Base-by-base conservation (phyloP, 1,139 yeast species). In the Saccharomyces hybrid region DNA sequence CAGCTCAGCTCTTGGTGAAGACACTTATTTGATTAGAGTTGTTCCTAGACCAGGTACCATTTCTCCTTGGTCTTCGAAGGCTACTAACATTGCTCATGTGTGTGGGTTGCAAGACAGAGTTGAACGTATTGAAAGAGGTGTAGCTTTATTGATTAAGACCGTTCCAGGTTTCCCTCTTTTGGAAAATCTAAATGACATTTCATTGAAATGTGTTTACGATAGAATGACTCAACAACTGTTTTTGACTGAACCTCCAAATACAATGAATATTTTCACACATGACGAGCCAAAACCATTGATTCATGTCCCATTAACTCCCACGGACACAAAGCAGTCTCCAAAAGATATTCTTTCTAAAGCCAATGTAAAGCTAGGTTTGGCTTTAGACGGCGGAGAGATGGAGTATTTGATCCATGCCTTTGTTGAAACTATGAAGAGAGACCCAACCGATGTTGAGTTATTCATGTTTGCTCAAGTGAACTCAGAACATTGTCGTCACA, bases 391-490 rank as follows among this genome's bases (percentile, higher is more conserved):
- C 58, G 96, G 96, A 56, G 99, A 95, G 75, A 88, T 93, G 63
- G 89, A 87, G 51, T 95, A 95, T 72, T 80, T 95, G 68, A 79
- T 82, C 59, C 78, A 83, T 53, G 95, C 97, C 1, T 95, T 93
- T 75, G 80, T 78, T 54, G 75, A 82, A 44, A 78, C 78, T 46
- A 80, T 93, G 61, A 86, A 88, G 51, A 83, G 99, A 72, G 89
- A 91, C 70, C 99, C 99, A 53, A 93, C 99, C 30, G 99, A 95
- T 71, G 98, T 91, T 27, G 99, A 95, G 73, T 78, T 95, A 62
- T 95, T 95, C 74, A 95, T 95, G 98, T 95, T 95, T 77, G 99
- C 99, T 50, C 99, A 95, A 75, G 99, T 95, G 63, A 95, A 95
- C 75, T 90, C 98, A 23, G 99, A 95, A 75, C 99, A 95, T 75